Base-by-base conservation (phyloP, 768 basidiomycete genomes). In the Lactarius pseudohatsudake region DNA sequence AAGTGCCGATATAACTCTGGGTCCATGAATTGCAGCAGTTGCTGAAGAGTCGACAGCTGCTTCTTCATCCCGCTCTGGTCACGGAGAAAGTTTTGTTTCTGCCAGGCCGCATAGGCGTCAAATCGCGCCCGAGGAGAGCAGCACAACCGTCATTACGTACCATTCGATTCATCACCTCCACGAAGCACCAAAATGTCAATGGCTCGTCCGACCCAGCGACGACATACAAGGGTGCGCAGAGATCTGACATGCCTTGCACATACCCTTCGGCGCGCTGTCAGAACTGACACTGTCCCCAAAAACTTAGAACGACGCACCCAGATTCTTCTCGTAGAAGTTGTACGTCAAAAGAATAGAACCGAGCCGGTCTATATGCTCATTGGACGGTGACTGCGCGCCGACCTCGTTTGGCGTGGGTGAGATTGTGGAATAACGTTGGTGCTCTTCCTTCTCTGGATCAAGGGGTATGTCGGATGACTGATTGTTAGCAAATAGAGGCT, bases 11-110 rank as follows among this genome's bases (percentile, higher is more conserved):
- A 97, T 26, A 99, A 77, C 73, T 98, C 93, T 1, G 96, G 95
- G 73, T 99, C 97, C 93, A 98, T 96, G 38, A 96, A 84, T 41
- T 85, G 84, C 47, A 98, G 91, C 16, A 99, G 78, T 72, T 96
- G 89, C 73, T 98, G 97, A 22, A 99, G 79, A 9, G 91, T 92
- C 32, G 86, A 84, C 30, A 99, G 77, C 73, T 98, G 95, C 67
- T 89, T 88, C 82, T 94, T 96, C 97, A 99, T 99, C 4, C 97
- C 97, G 66, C 91, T 93, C 75, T 99, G 97, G 73, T 99, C 97
- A 7, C 94, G 86, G 45, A 94, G 81, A 77, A 99, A 99, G 76
- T 99, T 98, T 73, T 88, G 85, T 79, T 95, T 92, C 96, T 97
- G 74, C 6, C 16, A 66, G 40, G 64, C 34, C 18, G 53, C 15